Evolutionary conservation across 768 basidiomycete genomes (phyloP), one percentile per base, ranked within the genome.

Genomic region (Aureoboletus auriporus): DNA sequence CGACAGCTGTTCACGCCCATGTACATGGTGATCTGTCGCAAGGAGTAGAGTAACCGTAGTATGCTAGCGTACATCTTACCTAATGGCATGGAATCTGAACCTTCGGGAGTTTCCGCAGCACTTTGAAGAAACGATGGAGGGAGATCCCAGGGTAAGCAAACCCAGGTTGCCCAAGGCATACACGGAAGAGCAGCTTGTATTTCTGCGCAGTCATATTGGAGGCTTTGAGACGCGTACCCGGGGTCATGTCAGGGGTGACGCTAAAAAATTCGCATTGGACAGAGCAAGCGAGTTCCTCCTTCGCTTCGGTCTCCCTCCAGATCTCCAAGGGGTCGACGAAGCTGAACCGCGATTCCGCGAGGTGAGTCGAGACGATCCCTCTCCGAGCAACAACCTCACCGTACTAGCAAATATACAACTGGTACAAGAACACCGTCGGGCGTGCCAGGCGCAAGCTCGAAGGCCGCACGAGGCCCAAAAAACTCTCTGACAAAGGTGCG

Each of bases 1-100:
- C 30, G 35, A 44, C 59, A 91, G 89, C 75, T 92, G 10, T 92
- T 92, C 69, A 91, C 90, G 8, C 90, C 89, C 0, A 93, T 93
- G 89, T 89, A 84, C 58, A 69, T 91, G 16, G 84, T 80, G 29
- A 60, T 91, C 34, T 71, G 71, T 54, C 71, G 78, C 61, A 84
- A 83, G 20, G 81, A 0, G 27, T 47, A 35, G 50, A 53, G 17
- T 33, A 59, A 16, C n/a, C n/a, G n/a, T n/a, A n/a, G n/a, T n/a
- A n/a, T n/a, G n/a, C n/a, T 53, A 46, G 42, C 16, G 17, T 33
- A 33, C 14, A 4, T 33, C 12, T 33, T 33, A 33, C 46, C 20
- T 23, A 23, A 23, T 23, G 4, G 20, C 20, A 23, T 60, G 49
- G 54, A 55, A 63, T 61, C 63, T 49, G 63, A 65, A 57, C 61